Conservation (phyloP, 768 basidiomycete genomes). For the Podaxis sp. region DNA sequence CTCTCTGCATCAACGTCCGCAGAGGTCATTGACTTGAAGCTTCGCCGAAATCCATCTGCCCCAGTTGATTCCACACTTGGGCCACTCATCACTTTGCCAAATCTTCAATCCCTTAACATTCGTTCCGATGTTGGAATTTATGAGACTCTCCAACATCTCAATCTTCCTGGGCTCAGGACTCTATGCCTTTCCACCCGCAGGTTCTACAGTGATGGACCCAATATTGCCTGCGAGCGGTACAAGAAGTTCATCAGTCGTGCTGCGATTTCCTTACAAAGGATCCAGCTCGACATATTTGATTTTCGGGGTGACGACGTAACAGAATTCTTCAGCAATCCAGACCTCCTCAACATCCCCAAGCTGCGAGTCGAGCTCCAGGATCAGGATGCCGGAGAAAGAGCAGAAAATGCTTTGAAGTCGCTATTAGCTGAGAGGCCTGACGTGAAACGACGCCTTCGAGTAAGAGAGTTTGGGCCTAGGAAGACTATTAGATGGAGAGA, state of each 20-base stretch:
- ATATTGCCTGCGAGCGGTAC: neutral
- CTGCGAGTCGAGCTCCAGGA: no score
- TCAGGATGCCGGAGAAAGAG: no score
- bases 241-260: neutral
- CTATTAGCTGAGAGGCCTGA: no score
- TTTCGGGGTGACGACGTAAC: neutral
- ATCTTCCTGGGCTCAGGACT: neutral
- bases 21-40: neutral
- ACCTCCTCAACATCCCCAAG: neutral
- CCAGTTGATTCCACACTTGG: neutral
- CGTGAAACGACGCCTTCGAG: no score
- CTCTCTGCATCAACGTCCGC: neutral
- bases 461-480: no score
- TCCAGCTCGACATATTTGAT: neutral
- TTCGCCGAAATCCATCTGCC: neutral
- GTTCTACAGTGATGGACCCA: neutral
- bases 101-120: neutral
- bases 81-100: neutral
- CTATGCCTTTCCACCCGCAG: neutral
- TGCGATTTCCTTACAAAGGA: neutral
- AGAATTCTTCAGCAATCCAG: neutral
- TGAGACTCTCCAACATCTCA: neutral
- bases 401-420: no score
- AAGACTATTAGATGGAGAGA: no score
- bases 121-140: neutral